Conservation (phyloP, 1,284 basidiomycete species). For the Cutaneotrichosporon sp. region DNA sequence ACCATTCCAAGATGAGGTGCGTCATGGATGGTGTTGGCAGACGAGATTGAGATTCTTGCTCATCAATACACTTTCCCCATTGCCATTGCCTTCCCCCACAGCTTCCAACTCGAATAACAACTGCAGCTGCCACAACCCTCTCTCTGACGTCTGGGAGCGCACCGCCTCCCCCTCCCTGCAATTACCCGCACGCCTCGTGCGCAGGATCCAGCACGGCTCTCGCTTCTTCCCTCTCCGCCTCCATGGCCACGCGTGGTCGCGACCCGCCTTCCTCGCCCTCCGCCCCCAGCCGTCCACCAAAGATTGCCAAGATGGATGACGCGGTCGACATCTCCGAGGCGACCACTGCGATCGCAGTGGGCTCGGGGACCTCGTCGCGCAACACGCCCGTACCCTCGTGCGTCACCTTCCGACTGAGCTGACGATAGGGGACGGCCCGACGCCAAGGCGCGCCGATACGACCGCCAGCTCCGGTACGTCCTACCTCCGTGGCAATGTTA, state of each 20-base stretch:
- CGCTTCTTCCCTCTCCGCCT: slow-evolving; percentile 3
- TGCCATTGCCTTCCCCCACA: neutral
- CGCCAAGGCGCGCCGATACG: slow-evolving; percentile 81
- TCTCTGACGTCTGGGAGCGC: neutral
- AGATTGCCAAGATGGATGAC: slow-evolving; percentile 49
- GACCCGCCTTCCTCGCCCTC: slow-evolving; percentile 22
- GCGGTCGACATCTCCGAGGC: slow-evolving; percentile 43
- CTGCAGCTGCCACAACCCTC: neutral
- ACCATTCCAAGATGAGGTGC: neutral
- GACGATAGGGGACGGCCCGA: slow-evolving; percentile 61
- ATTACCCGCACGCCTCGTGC: neutral
- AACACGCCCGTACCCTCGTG: slow-evolving; percentile 23
- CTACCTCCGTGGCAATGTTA: neutral
- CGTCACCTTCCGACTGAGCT: neutral
- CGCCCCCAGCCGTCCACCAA: slow-evolving; percentile 26
- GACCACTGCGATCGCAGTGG: slow-evolving; percentile 24
- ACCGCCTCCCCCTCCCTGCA: neutral
- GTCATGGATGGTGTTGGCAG: neutral
- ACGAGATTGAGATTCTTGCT: neutral
- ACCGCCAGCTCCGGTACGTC: slow-evolving; percentile 82
- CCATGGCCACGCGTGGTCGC: slow-evolving; percentile 17
- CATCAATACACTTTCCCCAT: neutral
- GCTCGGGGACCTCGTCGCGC: slow-evolving; percentile 20
- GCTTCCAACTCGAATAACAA: neutral
- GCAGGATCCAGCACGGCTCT: slow-evolving; percentile 4